Base-by-base conservation (phyloP, 1,284 basidiomycete genomes). In the Marasmius oreades region DNA sequence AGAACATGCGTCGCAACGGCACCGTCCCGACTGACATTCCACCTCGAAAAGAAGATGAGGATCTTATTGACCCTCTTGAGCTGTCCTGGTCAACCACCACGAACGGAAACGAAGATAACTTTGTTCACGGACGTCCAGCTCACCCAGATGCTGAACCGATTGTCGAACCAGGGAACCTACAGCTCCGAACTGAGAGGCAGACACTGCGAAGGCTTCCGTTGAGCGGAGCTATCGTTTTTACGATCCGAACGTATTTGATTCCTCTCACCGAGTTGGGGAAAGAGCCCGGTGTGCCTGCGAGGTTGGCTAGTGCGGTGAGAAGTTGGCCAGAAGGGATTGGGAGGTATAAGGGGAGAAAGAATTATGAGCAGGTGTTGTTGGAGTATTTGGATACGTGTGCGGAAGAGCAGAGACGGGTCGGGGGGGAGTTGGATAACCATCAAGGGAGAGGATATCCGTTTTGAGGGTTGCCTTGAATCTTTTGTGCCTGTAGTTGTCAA, bases 171-270 rank as follows among this genome's bases (percentile, higher is more conserved):
- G 72, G 76, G 24, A 79, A 74, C 43, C 69, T 91, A 44, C 79
- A 81, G 11, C 70, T 90, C 55, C 76, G 91, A 51, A 79, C 80
- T 11, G 90, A 93, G 66, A 75, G 88, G 34, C 90, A 92, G 71
- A 88, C 85, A 10, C 70, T 93, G 52, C 76, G 90, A 36, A 75
- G 90, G 23, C 76, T 91, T 16, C 79, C 84, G 2, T 73, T 76
- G 10, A 84, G 79, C 23, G 89, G 90, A 2, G 86, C 83, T 14
- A 77, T 92, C 43, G 74, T 88, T n/a, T 93, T 93, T 67, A 88
- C 85, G 42, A 88, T 92, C 62, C 77, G 88, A 16, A 88, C 87
- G 36, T 90, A 92, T 67, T 63, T 87, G 57, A 81, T 80, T n/a
- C 80, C 80, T 5, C 68, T 92, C 8, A 77, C 75, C 37, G 76